A percentile compares a stretch with the other conserved stretches of the same genome.
Evolutionary conservation across 1,139 yeast species (phyloP).

Genomic region (Candida tunisiensis): DNA sequence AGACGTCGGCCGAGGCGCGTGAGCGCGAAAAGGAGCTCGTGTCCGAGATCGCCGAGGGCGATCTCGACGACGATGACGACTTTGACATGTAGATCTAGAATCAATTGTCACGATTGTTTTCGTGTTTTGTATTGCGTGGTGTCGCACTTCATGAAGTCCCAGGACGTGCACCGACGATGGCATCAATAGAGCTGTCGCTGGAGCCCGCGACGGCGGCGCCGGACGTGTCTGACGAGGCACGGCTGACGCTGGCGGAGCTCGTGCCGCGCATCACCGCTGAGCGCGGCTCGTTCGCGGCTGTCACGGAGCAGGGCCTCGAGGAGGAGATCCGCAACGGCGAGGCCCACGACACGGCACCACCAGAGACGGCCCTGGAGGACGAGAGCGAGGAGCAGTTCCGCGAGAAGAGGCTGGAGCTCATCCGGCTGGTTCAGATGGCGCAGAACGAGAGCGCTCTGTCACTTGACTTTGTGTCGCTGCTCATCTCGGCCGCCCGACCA

Average conservation of each 20-base stretch:
- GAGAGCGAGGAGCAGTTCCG: conserved; percentile 22
- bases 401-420: conserved; percentile 37
- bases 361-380: conserved; percentile 10
- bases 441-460: conserved; percentile 80
- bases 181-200: no score
- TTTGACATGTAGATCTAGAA: conserved; percentile 17
- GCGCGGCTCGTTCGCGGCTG: conserved; percentile 28
- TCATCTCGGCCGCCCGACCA: conserved; percentile 71
- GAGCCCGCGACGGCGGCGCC: no score
- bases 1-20: conserved; percentile 40
- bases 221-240: no score
- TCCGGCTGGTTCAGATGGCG: conserved; percentile 45
- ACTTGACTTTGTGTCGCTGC: conserved; percentile 68
- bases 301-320: conserved; percentile 39
- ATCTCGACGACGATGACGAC: conserved; percentile 25
- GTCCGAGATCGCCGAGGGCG: conserved; percentile 25
- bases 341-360: no score
- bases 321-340: no score
- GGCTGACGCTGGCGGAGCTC: conserved; percentile 19
- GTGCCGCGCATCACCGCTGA: conserved; percentile 29
- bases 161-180: no score
- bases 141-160: no score
- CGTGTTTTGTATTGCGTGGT: no score
- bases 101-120: no score
- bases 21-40: conserved; percentile 36